Conservation (phyloP, 1,139 yeast species). For the Taiozyma onychis region DNA sequence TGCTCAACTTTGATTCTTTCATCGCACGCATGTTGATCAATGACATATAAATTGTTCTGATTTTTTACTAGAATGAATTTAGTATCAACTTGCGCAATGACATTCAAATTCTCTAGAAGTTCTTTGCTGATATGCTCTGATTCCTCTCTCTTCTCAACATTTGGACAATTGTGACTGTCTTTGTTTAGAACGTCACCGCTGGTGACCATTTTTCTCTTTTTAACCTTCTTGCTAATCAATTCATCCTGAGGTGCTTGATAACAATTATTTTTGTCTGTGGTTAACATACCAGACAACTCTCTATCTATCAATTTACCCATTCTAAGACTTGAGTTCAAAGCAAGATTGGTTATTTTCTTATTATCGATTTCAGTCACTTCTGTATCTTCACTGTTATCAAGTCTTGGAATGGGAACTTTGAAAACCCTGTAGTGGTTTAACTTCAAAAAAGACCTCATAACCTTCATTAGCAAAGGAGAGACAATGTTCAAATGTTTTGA, state of each 20-base stretch:
- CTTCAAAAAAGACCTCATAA: constrained; percentile 28
- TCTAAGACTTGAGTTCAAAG: constrained; percentile 12
- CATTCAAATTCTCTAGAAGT: constrained; percentile 20
- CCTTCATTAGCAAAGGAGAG: constrained; percentile 28
- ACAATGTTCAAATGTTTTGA: constrained; percentile 28
- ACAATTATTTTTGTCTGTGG: neutral
- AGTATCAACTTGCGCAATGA: constrained; percentile 48
- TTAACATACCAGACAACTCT: constrained; percentile 15
- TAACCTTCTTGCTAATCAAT: neutral
- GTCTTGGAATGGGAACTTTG: neutral
- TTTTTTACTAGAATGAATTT: constrained; percentile 62
- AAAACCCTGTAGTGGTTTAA: constrained; percentile 20
- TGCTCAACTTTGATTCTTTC: constrained; percentile 85
- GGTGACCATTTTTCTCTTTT: constrained; percentile 7
- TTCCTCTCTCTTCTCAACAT: neutral
- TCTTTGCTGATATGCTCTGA: constrained; percentile 12
- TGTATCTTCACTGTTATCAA: neutral
- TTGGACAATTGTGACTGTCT: neutral
- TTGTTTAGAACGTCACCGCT: neutral
- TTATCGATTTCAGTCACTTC: neutral
- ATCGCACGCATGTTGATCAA: constrained; percentile 98
- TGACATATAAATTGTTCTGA: constrained; percentile 63
- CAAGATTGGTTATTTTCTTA: neutral
- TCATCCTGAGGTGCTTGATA: neutral
- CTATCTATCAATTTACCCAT: constrained; percentile 13